Evolutionary conservation across 1,284 basidiomycete species (phyloP).

Genomic region (Heterobasidion annosum): DNA sequence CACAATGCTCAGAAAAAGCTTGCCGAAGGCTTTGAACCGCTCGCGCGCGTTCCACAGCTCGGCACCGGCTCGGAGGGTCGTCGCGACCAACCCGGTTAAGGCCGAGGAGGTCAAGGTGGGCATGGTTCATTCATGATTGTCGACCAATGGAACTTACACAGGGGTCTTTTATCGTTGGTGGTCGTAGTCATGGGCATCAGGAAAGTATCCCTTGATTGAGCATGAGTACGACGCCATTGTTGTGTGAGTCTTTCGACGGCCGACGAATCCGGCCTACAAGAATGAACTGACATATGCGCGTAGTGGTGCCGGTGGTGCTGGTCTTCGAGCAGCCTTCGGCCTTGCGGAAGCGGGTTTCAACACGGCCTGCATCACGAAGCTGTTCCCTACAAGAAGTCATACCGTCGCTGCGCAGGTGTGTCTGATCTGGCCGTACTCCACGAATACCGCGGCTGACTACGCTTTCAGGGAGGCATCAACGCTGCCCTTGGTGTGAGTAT

Average conservation of each 20-base stretch:
- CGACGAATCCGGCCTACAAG: slow-evolving; percentile 9
- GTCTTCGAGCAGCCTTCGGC: slow-evolving; percentile 97
- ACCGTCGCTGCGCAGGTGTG: slow-evolving; percentile 94
- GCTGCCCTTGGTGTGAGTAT: slow-evolving; percentile 85
- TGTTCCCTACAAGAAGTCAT: slow-evolving; percentile 99
- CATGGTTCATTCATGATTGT: slow-evolving; percentile 1
- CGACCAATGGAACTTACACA: slow-evolving; percentile 5
- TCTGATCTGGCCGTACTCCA: slow-evolving; percentile 4
- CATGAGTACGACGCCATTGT: slow-evolving; percentile 97
- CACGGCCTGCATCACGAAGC: slow-evolving; percentile 97
- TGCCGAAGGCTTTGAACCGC: slow-evolving; percentile 31
- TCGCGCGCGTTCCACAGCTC: slow-evolving; percentile 56
- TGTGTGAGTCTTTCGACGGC: slow-evolving; percentile 55
- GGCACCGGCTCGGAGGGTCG: slow-evolving; percentile 48
- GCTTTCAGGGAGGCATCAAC: slow-evolving; percentile 89
- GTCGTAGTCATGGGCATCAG: slow-evolving; percentile 61
- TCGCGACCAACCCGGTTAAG: slow-evolving; percentile 70
- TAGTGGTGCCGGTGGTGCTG: slow-evolving; percentile 96
- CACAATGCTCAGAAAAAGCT: slow-evolving; percentile 24
- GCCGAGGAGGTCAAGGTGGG: slow-evolving; percentile 77
- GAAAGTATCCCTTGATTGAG: slow-evolving; percentile 94
- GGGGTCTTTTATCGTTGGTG: slow-evolving; percentile 11
- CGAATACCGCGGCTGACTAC: slow-evolving; percentile 12
- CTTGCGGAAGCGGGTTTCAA: slow-evolving; percentile 98
- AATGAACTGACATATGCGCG: slow-evolving; percentile 1